These are phyloP conservation scores for Rhizoclosmatium globosum DNA, from an alignment of 192 early-diverging fungal genomes.

Conservation along the genomic window DNA sequence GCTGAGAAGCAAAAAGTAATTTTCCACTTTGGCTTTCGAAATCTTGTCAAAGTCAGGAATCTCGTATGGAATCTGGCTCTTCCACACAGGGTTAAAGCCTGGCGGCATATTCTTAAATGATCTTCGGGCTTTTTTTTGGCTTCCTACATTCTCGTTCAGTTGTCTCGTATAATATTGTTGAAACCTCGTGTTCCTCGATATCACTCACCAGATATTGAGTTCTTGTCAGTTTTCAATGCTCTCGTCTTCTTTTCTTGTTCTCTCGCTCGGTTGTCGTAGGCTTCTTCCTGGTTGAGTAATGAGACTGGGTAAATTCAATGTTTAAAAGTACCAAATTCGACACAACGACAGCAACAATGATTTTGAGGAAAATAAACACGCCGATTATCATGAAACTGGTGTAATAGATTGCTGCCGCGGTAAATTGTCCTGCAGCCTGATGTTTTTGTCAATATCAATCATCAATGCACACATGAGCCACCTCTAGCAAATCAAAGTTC, in stretches of 20 bases:
- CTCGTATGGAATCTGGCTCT: constrained; percentile 54
- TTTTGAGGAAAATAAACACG: constrained; percentile 52
- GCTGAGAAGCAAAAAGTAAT: constrained; percentile 49
- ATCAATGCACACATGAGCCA: not conserved
- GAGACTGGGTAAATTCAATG: not conserved
- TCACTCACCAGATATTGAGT: constrained; percentile 6
- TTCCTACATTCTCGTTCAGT: not conserved
- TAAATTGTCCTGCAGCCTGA: constrained; percentile 44
- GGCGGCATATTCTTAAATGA: constrained; percentile 33
- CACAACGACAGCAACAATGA: constrained; percentile 57
- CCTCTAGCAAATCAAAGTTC: constrained; percentile 37
- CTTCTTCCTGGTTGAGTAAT: constrained; percentile 31
- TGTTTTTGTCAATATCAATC: not conserved
- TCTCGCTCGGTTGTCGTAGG: constrained; percentile 39
- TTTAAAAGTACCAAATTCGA: constrained; percentile 46
- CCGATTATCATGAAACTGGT: constrained; percentile 48
- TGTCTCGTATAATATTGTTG: too few relatives aligned
- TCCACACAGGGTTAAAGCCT: constrained; percentile 38
- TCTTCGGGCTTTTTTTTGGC: constrained; percentile 39
- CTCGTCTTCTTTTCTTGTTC: constrained; percentile 34
- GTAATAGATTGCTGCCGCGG: constrained; percentile 47
- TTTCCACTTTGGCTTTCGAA: constrained; percentile 55
- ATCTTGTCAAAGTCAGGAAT: constrained; percentile 55
- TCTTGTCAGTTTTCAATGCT: constrained; percentile 39
- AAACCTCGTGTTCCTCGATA: too few relatives aligned